Conservation (phyloP, 2,329 filamentous ascomycete species). For the Cladosporium sp. region DNA sequence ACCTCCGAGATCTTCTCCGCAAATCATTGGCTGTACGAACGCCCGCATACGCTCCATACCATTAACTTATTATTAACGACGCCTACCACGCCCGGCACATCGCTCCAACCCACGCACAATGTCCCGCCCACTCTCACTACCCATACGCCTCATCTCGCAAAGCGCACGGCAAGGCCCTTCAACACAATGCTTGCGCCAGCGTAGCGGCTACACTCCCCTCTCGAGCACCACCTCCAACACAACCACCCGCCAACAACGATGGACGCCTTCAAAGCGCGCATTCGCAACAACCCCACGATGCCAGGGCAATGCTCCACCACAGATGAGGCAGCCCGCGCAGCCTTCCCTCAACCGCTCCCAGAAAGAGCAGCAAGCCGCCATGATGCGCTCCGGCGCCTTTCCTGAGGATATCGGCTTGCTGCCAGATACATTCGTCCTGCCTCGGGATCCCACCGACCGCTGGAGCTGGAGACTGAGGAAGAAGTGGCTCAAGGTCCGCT, state of each 20-base stretch:
- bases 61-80: not conserved
- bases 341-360: constrained; percentile 36
- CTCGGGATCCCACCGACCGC: constrained; percentile 14
- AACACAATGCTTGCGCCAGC: constrained; percentile 12
- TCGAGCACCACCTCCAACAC: constrained; percentile 4
- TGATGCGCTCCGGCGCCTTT: constrained; percentile 30
- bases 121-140: constrained; percentile 7
- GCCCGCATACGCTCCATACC: not conserved
- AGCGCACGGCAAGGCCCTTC: constrained; percentile 6
- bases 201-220: constrained; percentile 1
- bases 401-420: constrained; percentile 42
- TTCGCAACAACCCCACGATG: not conserved
- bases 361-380: constrained; percentile 28
- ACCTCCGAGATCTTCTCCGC: constrained; percentile 11
- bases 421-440: constrained; percentile 33
- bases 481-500: constrained; percentile 8
- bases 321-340: constrained; percentile 30
- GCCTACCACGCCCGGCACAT: not conserved
- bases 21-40: constrained; percentile 6
- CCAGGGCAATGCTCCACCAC: constrained; percentile 12
- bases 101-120: not conserved
- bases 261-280: not conserved
- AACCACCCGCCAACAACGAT: constrained; percentile 1
- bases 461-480: constrained; percentile 18
- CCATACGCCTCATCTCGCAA: constrained; percentile 10